Conservation (phyloP, 768 basidiomycete species). For the Udeniomyces megalosporus region DNA sequence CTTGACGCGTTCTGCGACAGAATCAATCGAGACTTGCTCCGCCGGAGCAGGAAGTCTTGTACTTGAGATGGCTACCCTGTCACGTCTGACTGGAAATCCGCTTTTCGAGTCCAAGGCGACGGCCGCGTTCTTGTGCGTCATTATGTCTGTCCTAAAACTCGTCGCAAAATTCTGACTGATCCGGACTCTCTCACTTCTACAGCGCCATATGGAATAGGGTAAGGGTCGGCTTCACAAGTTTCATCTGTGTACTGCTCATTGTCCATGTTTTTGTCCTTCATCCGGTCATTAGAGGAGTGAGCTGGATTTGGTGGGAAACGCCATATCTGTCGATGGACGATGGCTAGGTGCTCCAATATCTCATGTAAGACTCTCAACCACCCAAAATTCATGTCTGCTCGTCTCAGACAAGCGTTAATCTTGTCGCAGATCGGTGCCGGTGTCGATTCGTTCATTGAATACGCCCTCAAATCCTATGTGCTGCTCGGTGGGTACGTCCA, state of each 20-base stretch:
- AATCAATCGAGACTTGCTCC: constrained; percentile 48
- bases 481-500: constrained; percentile 44
- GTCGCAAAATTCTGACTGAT: constrained; percentile 39
- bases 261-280: too few species aligned
- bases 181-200: constrained; percentile 78
- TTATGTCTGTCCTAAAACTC: constrained; percentile 50
- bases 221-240: too few species aligned
- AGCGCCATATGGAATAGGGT: constrained; percentile 21
- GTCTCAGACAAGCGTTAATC: too few species aligned
- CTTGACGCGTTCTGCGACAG: constrained; percentile 52
- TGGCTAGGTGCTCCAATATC: constrained; percentile 30
- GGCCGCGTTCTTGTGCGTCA: constrained; percentile 91
- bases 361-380: too few species aligned
- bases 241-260: too few species aligned
- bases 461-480: constrained; percentile 49
- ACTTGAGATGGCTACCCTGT: constrained; percentile 83
- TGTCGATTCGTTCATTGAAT: constrained; percentile 85
- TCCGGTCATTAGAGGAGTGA: too few species aligned
- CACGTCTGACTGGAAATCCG: constrained; percentile 74
- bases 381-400: too few species aligned
- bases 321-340: constrained; percentile 65
- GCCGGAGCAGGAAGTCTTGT: constrained; percentile 44
- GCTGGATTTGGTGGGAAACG: constrained; percentile 49
- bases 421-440: constrained; percentile 85
- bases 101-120: constrained; percentile 79